Percentiles rank a stretch among this genome's conserved stretches.
phyloP scores from a whole-genome alignment of 805 yeast species.

The Monosporozyma servazzii region DNA sequence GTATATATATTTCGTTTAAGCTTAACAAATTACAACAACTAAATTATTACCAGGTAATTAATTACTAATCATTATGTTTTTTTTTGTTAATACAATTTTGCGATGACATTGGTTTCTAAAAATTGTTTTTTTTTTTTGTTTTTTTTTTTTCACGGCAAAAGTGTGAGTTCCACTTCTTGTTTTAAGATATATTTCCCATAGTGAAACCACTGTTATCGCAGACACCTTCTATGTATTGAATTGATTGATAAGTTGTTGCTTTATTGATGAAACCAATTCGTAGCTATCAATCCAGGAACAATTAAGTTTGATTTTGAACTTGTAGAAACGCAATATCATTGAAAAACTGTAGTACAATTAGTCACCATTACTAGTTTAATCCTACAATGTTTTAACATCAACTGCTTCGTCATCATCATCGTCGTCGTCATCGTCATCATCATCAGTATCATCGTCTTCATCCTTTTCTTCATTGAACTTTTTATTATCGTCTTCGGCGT shows the following conservation, averaged over 20 bases:
- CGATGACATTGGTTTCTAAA: not conserved
- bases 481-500: conserved; percentile 24
- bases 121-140: too few species aligned
- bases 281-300: not conserved
- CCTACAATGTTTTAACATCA: conserved; percentile 8
- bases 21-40: not conserved
- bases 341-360: not conserved
- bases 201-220: not conserved
- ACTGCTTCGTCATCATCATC: conserved; percentile 25
- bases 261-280: not conserved
- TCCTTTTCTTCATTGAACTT: conserved; percentile 36
- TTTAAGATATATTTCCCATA: not conserved
- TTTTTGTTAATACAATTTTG: not conserved
- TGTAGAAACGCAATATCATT: not conserved
- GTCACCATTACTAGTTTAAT: not conserved
- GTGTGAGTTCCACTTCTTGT: not conserved
- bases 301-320: not conserved
- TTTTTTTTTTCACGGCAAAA: not conserved
- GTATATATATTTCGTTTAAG: not conserved
- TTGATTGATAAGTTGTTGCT: not conserved
- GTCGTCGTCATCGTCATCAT: conserved; percentile 38
- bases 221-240: not conserved
- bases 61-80: not conserved
- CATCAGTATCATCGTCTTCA: conserved; percentile 35
- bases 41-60: not conserved